Conservation (phyloP, 139 green algal genomes). For the Picochlorum sp. region DNA sequence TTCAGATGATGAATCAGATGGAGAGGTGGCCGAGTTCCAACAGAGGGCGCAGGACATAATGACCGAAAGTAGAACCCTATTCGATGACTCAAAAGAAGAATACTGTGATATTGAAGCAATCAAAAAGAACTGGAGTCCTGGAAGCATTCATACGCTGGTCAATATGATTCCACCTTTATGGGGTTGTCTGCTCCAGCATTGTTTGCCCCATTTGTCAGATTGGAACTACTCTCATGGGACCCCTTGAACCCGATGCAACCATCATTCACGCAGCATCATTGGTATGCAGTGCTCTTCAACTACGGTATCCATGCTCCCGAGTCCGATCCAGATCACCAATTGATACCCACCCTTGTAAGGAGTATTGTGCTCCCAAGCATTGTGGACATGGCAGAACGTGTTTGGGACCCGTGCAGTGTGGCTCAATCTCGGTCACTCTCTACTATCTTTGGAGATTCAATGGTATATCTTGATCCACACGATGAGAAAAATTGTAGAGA, state of each 20-base stretch:
- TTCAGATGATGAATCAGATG: constrained; percentile 12
- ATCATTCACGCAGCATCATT: constrained; percentile 21
- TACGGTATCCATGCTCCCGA: constrained; percentile 24
- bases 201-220: constrained; percentile 85
- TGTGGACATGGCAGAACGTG: constrained; percentile 22
- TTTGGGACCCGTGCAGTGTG: constrained; percentile 57
- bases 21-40: constrained; percentile 48
- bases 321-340: constrained; percentile 54
- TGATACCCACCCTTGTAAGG: constrained; percentile 68
- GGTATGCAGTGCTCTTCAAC: constrained; percentile 14
- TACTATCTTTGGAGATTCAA: constrained; percentile 48
- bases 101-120: constrained; percentile 54
- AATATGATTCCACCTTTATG: constrained; percentile 76
- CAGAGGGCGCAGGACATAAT: not conserved
- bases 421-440: constrained; percentile 39
- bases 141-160: constrained; percentile 47
- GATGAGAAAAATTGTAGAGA: not conserved
- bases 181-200: constrained; percentile 57
- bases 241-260: constrained; percentile 42
- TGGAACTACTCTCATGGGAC: constrained; percentile 88
- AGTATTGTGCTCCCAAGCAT: constrained; percentile 73
- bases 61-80: constrained; percentile 44
- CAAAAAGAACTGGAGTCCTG: constrained; percentile 55
- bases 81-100: constrained; percentile 74
- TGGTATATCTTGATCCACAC: constrained; percentile 58